A percentile compares a stretch with the other conserved stretches of the same genome.
Evolutionary conservation across 805 yeast genomes (phyloP).

Genomic region (Metschnikowia sp.): DNA sequence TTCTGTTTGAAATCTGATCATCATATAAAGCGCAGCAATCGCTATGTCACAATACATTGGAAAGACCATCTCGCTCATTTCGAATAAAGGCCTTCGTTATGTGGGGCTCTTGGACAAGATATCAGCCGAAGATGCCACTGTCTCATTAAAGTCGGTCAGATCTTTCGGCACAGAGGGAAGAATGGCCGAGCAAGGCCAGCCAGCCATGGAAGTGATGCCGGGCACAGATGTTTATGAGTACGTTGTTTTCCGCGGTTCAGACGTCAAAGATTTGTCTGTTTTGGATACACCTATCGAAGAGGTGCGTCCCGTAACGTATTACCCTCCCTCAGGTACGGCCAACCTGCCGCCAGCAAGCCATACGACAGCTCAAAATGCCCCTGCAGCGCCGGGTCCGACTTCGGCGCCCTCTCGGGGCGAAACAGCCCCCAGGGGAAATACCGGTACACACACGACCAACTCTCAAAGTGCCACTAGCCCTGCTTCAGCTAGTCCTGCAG

Average conservation of each 20-base stretch:
- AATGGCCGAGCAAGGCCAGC: slow-evolving; percentile 52
- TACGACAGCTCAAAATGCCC: slow-evolving; percentile 18
- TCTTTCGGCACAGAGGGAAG: slow-evolving; percentile 93
- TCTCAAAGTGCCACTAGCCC: background rate
- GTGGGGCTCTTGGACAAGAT: slow-evolving; percentile 86
- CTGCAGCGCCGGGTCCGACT: slow-evolving; percentile 20
- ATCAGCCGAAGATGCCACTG: slow-evolving; percentile 87
- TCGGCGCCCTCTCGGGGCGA: slow-evolving; percentile 12
- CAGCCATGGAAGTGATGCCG: slow-evolving; percentile 67
- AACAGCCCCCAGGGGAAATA: background rate
- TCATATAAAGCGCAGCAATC: too few species aligned
- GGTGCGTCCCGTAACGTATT: slow-evolving; percentile 46
- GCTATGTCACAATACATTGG: slow-evolving; percentile 91
- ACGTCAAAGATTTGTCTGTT: slow-evolving; percentile 84
- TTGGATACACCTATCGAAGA: slow-evolving; percentile 67
- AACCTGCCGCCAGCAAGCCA: background rate
- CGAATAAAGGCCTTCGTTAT: slow-evolving; percentile 78
- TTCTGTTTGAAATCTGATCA: too few species aligned
- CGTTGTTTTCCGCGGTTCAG: slow-evolving; percentile 86
- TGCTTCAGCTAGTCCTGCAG: slow-evolving; percentile 11
- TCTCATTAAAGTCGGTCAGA: slow-evolving; percentile 74
- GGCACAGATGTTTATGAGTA: slow-evolving; percentile 67
- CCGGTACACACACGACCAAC: slow-evolving; percentile 1
- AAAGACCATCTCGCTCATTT: slow-evolving; percentile 76
- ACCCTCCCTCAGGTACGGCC: background rate